Percentiles rank a stretch among this genome's conserved stretches.
These are phyloP conservation scores for Oropetium thomaeum DNA, from an alignment of 176 grass and related monocot species.

Conservation along the genomic window DNA sequence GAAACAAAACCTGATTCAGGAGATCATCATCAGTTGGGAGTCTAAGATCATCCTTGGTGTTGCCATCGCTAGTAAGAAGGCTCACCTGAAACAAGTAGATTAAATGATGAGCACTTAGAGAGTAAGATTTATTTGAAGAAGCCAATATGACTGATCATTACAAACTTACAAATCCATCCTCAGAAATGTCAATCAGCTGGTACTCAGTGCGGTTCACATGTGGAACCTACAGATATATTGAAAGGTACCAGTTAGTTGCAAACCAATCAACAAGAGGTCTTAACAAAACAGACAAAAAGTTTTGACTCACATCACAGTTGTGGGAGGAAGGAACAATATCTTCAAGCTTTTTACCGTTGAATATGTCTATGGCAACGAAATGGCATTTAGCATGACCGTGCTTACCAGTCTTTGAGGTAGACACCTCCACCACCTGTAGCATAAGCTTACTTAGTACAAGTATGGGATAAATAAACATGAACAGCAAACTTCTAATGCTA, in stretches of 20 bases:
- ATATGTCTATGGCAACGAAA: conserved; percentile 92
- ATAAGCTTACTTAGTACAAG: neutral
- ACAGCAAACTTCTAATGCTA: neutral
- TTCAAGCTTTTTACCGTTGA: conserved; percentile 94
- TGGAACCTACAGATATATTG: conserved; percentile 50
- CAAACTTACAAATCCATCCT: conserved; percentile 91
- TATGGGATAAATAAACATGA: neutral
- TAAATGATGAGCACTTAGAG: neutral
- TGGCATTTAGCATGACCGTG: conserved; percentile 94
- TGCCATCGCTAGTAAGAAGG: conserved; percentile 77
- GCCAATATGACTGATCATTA: neutral
- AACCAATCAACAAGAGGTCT: conserved; percentile 14
- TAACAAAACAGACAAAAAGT: conserved; percentile 26
- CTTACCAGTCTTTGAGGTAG: conserved; percentile 97
- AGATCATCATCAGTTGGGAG: conserved; percentile 84
- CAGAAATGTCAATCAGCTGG: conserved; percentile 96
- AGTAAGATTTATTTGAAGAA: neutral
- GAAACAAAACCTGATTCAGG: conserved; percentile 56
- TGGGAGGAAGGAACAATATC: conserved; percentile 98
- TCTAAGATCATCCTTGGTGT: conserved; percentile 89
- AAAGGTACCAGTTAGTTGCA: neutral
- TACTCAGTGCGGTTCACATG: conserved; percentile 92
- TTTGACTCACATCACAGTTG: conserved; percentile 81
- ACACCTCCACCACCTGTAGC: conserved; percentile 89
- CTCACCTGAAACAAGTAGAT: conserved; percentile 60